Conservation (phyloP, 139 green algal genomes). For the Micractinium conductrix region DNA sequence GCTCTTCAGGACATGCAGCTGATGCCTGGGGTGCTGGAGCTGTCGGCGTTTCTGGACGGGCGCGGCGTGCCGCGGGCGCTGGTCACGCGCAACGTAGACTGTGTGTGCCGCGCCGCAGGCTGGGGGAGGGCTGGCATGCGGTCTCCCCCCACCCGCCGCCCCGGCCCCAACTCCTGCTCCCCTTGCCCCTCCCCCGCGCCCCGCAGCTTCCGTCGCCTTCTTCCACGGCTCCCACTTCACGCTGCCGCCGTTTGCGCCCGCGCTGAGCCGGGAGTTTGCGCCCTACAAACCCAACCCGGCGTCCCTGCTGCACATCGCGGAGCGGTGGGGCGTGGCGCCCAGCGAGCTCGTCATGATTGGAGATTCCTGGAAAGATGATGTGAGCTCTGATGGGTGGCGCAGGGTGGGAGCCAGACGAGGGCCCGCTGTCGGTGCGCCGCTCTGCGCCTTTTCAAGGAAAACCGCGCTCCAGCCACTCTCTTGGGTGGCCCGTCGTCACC, state of each 20-base stretch:
- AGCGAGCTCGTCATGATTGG: conserved; percentile 84
- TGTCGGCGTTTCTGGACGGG: conserved; percentile 67
- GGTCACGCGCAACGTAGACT: conserved; percentile 73
- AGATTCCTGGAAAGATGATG: conserved; percentile 81
- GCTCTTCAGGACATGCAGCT: conserved; percentile 75
- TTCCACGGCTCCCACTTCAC: conserved; percentile 67
- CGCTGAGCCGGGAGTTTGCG: conserved; percentile 70
- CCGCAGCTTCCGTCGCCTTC: conserved; percentile 46
- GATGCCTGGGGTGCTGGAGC: conserved; percentile 78
- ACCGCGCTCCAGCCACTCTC: too few species aligned
- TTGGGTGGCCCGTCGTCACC: too few species aligned
- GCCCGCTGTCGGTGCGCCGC: neutral
- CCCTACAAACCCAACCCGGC: conserved; percentile 71
- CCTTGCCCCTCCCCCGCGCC: neutral
- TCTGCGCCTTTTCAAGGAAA: too few species aligned
- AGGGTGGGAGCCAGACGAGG: too few species aligned
- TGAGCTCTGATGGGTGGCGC: too few species aligned
- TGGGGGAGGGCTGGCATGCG: neutral
- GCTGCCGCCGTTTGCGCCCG: conserved; percentile 70
- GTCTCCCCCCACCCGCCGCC: neutral
- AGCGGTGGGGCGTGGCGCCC: conserved; percentile 70
- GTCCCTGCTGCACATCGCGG: conserved; percentile 82
- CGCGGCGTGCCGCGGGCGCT: conserved; percentile 61
- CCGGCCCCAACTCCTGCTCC: neutral
- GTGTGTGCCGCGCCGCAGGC: neutral